Evolutionary conservation across 208 protist species (phyloP).

Genomic region (Trypanosoma theileri): DNA sequence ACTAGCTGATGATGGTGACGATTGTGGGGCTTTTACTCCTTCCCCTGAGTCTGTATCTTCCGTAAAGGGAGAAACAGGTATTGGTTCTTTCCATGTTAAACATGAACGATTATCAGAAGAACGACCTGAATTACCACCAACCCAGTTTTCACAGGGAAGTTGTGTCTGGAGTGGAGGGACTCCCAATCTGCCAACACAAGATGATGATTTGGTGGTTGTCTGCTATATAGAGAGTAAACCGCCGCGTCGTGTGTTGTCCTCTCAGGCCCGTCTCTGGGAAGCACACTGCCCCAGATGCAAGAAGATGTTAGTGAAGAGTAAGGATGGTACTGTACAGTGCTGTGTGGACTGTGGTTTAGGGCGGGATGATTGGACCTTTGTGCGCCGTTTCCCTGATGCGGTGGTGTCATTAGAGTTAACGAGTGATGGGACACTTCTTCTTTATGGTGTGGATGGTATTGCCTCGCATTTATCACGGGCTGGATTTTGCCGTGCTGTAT

Average conservation of each 20-base stretch:
- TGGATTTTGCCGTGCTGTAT: slow-evolving; percentile 71
- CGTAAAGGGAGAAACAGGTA: neutral
- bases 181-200: slow-evolving; percentile 32
- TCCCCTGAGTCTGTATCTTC: slow-evolving; percentile 4
- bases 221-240: slow-evolving; percentile 45
- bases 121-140: slow-evolving; percentile 7
- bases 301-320: slow-evolving; percentile 52
- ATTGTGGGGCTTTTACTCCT: neutral
- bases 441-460: slow-evolving; percentile 67
- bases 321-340: slow-evolving; percentile 39
- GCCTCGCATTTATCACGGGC: slow-evolving; percentile 70
- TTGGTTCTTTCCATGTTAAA: slow-evolving; percentile 8
- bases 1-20: neutral
- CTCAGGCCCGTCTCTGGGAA: slow-evolving; percentile 71
- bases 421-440: slow-evolving; percentile 68
- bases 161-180: neutral
- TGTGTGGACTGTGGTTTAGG: slow-evolving; percentile 49
- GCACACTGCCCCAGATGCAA: slow-evolving; percentile 69
- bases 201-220: slow-evolving; percentile 66
- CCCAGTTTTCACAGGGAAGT: neutral
- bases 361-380: slow-evolving; percentile 49
- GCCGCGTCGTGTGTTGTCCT: slow-evolving; percentile 51
- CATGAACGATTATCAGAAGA: slow-evolving; percentile 18
- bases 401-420: slow-evolving; percentile 78
- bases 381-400: slow-evolving; percentile 55